phyloP scores from a whole-genome alignment of 2,329 filamentous ascomycete species.

The Colletotrichum filicis region DNA sequence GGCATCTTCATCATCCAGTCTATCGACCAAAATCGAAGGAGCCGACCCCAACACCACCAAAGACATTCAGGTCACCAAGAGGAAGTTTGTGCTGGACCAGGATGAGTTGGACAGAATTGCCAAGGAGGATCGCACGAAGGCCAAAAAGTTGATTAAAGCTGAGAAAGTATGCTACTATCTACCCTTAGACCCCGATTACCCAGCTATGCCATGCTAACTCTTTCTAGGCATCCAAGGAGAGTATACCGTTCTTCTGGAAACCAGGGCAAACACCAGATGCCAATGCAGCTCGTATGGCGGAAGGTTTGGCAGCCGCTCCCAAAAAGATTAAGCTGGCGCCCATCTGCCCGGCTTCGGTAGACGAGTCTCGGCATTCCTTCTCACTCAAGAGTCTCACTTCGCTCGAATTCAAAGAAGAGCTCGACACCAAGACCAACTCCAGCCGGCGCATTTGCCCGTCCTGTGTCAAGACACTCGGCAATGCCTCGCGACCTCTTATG shows the following conservation, averaged over 20 bases:
- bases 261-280: conserved; percentile 79
- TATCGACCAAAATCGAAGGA: background rate
- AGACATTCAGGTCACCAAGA: conserved; percentile 58
- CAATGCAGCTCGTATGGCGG: conserved; percentile 40
- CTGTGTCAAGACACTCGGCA: conserved; percentile 85
- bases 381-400: conserved; percentile 82
- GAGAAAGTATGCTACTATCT: conserved; percentile 67
- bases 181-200: background rate
- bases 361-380: conserved; percentile 75
- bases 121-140: conserved; percentile 74
- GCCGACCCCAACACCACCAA: background rate
- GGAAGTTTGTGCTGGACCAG: conserved; percentile 85
- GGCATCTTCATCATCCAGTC: background rate
- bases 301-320: conserved; percentile 28
- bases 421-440: conserved; percentile 57
- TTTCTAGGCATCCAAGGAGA: conserved; percentile 28
- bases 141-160: conserved; percentile 75
- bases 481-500: conserved; percentile 83
- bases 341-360: conserved; percentile 79
- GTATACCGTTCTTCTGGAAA: conserved; percentile 91
- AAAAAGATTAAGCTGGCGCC: conserved; percentile 75
- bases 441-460: conserved; percentile 75
- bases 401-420: conserved; percentile 81
- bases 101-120: conserved; percentile 79
- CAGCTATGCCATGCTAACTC: conserved; percentile 19